Conservation (phyloP, 1,284 basidiomycete species). For the Irpex sp. region DNA sequence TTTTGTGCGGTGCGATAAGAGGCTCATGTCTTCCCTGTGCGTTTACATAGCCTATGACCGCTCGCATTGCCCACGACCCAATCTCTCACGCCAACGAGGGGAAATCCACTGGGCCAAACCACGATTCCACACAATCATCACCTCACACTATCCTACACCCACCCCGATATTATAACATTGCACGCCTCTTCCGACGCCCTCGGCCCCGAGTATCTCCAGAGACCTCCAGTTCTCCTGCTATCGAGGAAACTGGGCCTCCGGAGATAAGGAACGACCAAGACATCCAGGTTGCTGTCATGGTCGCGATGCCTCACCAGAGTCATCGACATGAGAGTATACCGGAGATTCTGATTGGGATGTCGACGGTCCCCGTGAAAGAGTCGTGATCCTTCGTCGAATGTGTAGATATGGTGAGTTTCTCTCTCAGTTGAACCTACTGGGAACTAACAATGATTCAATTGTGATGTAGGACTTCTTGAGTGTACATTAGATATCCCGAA, state of each 20-base stretch:
- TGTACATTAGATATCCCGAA: background rate
- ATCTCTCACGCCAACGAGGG: background rate
- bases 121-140: background rate
- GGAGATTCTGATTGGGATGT: slow-evolving; percentile 43
- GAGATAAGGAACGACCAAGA: slow-evolving; percentile 17
- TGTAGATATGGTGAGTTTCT: background rate
- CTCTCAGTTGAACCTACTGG: background rate
- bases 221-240: slow-evolving; percentile 4
- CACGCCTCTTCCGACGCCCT: background rate
- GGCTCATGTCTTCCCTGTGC: background rate
- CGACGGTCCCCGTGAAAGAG: slow-evolving; percentile 28
- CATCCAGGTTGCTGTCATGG: slow-evolving; percentile 53
- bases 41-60: background rate
- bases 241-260: slow-evolving; percentile 6
- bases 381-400: slow-evolving; percentile 7
- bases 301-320: slow-evolving; percentile 56
- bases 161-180: background rate
- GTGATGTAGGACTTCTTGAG: background rate
- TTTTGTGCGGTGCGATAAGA: background rate
- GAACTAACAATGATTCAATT: background rate
- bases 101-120: background rate
- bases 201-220: slow-evolving; percentile 17
- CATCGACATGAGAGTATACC: slow-evolving; percentile 35
- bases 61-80: background rate
- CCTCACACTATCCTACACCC: background rate